phyloP scores from a whole-genome alignment of 805 yeast genomes.

The Kodamaea kaohsiungensis region DNA sequence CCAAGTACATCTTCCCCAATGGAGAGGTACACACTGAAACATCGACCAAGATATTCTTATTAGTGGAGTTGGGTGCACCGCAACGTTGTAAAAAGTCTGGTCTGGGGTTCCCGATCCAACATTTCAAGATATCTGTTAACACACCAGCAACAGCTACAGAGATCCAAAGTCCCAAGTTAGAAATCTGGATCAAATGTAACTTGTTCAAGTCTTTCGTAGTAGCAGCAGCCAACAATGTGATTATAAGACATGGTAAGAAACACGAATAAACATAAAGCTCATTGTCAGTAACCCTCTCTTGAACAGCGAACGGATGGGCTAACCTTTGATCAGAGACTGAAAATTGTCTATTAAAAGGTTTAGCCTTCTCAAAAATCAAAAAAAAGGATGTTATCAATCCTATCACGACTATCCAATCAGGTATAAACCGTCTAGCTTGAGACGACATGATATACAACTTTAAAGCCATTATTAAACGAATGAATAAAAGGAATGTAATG shows the following conservation, averaged over 20 bases:
- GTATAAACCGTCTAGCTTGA: conserved; percentile 21
- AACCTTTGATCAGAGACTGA: conserved; percentile 30
- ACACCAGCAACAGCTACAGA: conserved; percentile 30
- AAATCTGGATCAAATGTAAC: conserved; percentile 29
- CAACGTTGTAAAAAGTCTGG: conserved; percentile 47
- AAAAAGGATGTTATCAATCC: conserved; percentile 28
- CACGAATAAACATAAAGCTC: conserved; percentile 30
- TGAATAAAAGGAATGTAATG: background rate
- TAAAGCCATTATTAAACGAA: background rate
- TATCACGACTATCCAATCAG: conserved; percentile 34
- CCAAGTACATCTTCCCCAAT: conserved; percentile 25
- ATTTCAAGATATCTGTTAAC: conserved; percentile 39
- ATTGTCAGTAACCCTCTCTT: conserved; percentile 35
- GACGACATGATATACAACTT: conserved; percentile 12
- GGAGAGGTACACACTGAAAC: conserved; percentile 27
- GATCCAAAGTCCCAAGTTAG: conserved; percentile 31
- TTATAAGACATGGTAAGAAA: conserved; percentile 25
- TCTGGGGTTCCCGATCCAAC: conserved; percentile 42
- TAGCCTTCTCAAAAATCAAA: conserved; percentile 30
- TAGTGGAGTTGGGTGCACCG: conserved; percentile 25
- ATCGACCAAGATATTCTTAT: conserved; percentile 20
- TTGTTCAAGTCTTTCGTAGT: conserved; percentile 13
- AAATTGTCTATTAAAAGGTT: conserved; percentile 39
- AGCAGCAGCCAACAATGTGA: conserved; percentile 18
- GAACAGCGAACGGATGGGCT: conserved; percentile 36